A percentile compares a stretch with the other conserved stretches of the same genome.
phyloP scores from a whole-genome alignment of 179 eudicot genomes.

The Beta lomatogona region DNA sequence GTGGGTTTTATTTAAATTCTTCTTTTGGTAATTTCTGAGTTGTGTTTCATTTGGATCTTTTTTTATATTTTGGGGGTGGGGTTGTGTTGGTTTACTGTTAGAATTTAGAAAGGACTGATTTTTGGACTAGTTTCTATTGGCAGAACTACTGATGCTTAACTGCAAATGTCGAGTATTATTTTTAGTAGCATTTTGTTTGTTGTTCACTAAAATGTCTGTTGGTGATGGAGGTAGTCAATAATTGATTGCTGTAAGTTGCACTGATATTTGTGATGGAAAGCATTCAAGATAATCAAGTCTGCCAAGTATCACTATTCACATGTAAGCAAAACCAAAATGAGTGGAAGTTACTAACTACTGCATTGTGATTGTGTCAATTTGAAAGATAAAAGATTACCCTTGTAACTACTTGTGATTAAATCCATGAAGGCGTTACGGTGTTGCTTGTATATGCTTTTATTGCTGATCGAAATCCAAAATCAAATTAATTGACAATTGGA shows the following conservation, averaged over 20 bases:
- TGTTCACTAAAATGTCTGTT: not conserved
- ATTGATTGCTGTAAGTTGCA: not conserved
- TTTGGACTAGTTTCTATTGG: not conserved
- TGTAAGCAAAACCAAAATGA: not conserved
- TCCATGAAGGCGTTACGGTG: not conserved
- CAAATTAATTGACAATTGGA: not conserved
- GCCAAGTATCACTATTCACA: not conserved
- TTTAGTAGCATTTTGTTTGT: not conserved
- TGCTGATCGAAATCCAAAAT: not conserved
- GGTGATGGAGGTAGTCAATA: not conserved
- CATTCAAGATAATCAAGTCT: not conserved
- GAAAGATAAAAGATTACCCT: not conserved
- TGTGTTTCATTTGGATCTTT: not conserved
- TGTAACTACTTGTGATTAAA: not conserved
- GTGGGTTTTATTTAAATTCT: constrained; percentile 1
- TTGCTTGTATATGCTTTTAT: not conserved
- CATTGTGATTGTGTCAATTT: not conserved
- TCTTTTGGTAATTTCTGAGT: not conserved
- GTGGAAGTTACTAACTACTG: not conserved
- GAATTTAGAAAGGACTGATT: not conserved
- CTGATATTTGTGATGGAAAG: not conserved
- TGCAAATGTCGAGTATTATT: not conserved
- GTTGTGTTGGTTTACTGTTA: not conserved
- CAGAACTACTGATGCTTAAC: not conserved
- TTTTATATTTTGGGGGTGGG: not conserved